Conservation (phyloP, 257 asterid species). For the Rehmannia glutinosa region DNA sequence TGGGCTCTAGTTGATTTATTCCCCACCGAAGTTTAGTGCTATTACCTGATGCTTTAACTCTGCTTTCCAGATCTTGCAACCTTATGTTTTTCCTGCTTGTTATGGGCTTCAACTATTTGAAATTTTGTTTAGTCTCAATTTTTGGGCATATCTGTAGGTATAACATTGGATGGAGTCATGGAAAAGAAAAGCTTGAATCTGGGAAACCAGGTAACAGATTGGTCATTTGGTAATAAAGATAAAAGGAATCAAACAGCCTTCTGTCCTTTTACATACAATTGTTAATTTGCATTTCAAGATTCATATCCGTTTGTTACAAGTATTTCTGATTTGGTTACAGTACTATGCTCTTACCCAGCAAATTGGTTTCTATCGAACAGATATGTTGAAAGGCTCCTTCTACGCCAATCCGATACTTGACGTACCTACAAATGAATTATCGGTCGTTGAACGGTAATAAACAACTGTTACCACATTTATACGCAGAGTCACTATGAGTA, state of each 20-base stretch:
- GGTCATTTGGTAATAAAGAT: not conserved
- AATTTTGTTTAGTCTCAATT: constrained; percentile 14
- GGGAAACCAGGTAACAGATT: constrained; percentile 91
- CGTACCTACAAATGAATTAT: constrained; percentile 55
- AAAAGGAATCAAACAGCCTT: not conserved
- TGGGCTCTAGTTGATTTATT: no score
- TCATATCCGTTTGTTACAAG: not conserved
- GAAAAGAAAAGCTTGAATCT: constrained; percentile 88
- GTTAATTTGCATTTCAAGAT: not conserved
- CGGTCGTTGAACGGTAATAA: constrained; percentile 61
- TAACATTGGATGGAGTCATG: constrained; percentile 98
- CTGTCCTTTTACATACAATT: not conserved
- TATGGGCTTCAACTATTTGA: not conserved
- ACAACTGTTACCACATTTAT: constrained; percentile 1
- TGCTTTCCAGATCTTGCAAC: no score
- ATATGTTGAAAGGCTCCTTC: constrained; percentile 81
- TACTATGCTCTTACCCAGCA: not conserved
- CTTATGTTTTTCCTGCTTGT: not conserved
- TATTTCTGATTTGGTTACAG: not conserved
- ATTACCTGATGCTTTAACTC: no score
- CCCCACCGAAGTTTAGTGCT: no score
- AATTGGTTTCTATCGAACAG: constrained; percentile 37
- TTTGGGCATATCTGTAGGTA: constrained; percentile 42
- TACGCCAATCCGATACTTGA: constrained; percentile 84
- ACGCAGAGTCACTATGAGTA: no score